Evolutionary conservation across 192 early-diverging fungal genomes (phyloP).

Genomic region (Backusella liffmaniae): DNA sequence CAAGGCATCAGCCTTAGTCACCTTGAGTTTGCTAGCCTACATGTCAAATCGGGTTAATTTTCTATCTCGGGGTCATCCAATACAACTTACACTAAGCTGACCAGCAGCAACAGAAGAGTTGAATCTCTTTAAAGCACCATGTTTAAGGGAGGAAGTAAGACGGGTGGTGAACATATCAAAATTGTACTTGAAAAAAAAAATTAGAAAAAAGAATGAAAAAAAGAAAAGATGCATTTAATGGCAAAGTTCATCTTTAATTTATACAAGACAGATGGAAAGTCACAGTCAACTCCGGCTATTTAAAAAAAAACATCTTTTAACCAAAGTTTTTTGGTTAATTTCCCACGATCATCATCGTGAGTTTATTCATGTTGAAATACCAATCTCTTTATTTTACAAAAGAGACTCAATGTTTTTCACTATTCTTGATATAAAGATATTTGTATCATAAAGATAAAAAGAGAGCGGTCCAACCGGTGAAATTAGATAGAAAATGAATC

Average conservation of each 20-base stretch:
- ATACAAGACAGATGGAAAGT: not conserved
- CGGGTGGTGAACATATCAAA: slow-evolving; percentile 9
- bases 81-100: slow-evolving; percentile 15
- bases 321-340: not conserved
- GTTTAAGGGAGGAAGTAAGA: not conserved
- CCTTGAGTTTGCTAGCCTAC: slow-evolving; percentile 21
- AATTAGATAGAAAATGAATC: slow-evolving; percentile 3
- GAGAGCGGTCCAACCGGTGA: not conserved
- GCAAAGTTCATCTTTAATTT: not conserved
- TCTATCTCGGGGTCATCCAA: not conserved
- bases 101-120: not conserved
- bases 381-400: too few relatives aligned
- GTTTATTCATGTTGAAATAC: not conserved
- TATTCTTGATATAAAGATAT: not conserved
- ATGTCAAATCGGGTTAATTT: not conserved
- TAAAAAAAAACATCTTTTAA: not conserved
- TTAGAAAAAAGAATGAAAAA: not conserved
- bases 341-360: not conserved
- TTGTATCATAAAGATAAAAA: not conserved
- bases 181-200: not conserved
- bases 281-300: not conserved
- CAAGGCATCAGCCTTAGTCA: slow-evolving; percentile 20
- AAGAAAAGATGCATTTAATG: not conserved
- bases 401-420: not conserved
- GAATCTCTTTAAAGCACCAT: slow-evolving; percentile 13